Conservation (phyloP, 495 filamentous ascomycete genomes). For the Halenospora varia region DNA sequence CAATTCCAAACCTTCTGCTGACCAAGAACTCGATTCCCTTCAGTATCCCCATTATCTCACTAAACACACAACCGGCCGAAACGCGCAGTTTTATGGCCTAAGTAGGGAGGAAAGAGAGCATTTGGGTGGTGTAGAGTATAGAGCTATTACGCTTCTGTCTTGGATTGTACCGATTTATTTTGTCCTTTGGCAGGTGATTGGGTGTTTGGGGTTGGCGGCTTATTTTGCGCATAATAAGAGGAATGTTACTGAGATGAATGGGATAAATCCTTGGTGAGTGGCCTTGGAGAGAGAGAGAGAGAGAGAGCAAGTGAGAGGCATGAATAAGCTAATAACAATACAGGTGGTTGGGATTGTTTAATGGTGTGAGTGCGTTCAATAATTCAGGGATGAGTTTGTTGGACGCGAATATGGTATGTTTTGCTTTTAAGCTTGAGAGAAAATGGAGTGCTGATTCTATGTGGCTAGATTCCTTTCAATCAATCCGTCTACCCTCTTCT, state of each 20-base stretch:
- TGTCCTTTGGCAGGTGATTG: conserved; percentile 65
- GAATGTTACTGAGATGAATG: conserved; percentile 57
- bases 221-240: conserved; percentile 63
- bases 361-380: conserved; percentile 74
- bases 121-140: conserved; percentile 78
- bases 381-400: conserved; percentile 85
- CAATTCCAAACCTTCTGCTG: neutral
- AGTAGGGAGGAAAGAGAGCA: conserved; percentile 62
- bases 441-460: too few relatives aligned
- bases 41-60: conserved; percentile 22
- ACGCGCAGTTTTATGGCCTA: conserved; percentile 70
- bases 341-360: conserved; percentile 70
- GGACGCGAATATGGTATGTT: conserved; percentile 67
- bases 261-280: conserved; percentile 60
- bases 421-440: conserved; percentile 11
- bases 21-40: neutral
- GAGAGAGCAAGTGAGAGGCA: neutral
- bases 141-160: conserved; percentile 66
- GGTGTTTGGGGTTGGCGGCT: conserved; percentile 65
- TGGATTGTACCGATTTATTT: conserved; percentile 74
- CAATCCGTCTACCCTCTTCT: conserved; percentile 66
- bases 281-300: too few relatives aligned
- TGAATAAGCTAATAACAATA: neutral
- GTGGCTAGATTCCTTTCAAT: conserved; percentile 55
- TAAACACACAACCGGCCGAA: conserved; percentile 50